Conservation (phyloP, 2,329 filamentous ascomycete species). For the Diaporthe caulivora region DNA sequence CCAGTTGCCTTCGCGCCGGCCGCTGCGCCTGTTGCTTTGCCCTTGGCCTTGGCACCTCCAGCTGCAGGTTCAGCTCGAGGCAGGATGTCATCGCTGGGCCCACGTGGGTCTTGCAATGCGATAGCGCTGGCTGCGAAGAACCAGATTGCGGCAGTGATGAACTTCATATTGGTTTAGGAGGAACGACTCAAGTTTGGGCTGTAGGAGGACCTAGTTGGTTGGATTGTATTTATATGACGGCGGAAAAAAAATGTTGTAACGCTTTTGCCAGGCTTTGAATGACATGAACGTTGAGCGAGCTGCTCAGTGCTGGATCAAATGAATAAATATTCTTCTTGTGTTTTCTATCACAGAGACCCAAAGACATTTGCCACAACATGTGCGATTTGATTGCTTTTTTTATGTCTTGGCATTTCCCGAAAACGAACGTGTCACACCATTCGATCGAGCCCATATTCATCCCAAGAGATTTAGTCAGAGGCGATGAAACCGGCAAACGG, state of each 20-base stretch:
- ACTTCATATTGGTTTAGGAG: conserved; percentile 4
- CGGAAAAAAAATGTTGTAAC: neutral
- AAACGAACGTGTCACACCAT: conserved; percentile 18
- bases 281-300: neutral
- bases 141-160: conserved; percentile 22
- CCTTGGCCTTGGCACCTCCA: neutral
- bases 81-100: neutral
- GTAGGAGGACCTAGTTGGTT: neutral
- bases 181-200: neutral
- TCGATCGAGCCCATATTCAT: conserved; percentile 7
- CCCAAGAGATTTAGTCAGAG: neutral
- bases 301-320: neutral
- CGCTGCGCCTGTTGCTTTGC: neutral
- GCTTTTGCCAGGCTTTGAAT: no score
- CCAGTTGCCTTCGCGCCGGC: neutral
- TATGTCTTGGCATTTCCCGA: conserved; percentile 25
- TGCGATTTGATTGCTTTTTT: neutral
- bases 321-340: neutral
- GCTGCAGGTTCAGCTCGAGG: neutral
- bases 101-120: conserved; percentile 12
- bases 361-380: neutral
- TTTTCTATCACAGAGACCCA: neutral
- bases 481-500: conserved; percentile 19
- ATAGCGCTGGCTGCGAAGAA: conserved; percentile 22
- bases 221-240: neutral